A percentile compares a stretch with the other conserved stretches of the same genome.
Conservation (phyloP, 495 filamentous ascomycete species). For the Paragyromitra xinjiangensis region DNA sequence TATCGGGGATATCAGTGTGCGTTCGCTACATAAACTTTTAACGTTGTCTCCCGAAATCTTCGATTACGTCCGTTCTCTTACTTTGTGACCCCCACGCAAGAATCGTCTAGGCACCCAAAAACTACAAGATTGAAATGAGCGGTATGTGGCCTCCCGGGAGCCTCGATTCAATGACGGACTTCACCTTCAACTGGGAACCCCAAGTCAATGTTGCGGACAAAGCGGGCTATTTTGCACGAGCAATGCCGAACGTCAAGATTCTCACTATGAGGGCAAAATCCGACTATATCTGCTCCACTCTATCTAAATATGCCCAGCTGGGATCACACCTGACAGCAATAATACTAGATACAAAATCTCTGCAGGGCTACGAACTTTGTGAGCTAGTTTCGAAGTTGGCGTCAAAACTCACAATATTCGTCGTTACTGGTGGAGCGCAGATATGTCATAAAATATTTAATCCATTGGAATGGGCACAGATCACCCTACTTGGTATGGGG, state of each 20-base stretch:
- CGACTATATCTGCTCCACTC: not conserved
- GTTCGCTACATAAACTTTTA: not conserved
- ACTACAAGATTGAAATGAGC: no score
- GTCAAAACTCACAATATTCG: not conserved
- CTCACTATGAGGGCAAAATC: not conserved
- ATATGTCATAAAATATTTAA: no score
- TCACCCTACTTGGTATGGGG: no score
- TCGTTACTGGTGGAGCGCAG: no score
- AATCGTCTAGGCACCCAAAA: no score
- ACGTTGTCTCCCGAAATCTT: not conserved
- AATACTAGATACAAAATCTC: not conserved
- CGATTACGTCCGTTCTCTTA: not conserved
- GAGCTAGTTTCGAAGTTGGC: no score
- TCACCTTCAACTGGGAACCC: no score
- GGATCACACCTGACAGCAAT: slow-evolving; percentile 9
- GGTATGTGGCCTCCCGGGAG: not conserved
- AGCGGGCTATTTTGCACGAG: not conserved
- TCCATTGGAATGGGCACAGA: no score
- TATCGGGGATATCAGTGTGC: not conserved
- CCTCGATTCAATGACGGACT: not conserved
- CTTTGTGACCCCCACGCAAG: not conserved
- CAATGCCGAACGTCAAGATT: slow-evolving; percentile 1
- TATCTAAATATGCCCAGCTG: not conserved
- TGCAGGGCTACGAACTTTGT: not conserved
- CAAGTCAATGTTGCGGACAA: no score